phyloP scores from a whole-genome alignment of 2,329 filamentous ascomycete species.

The Penicillium sp. region DNA sequence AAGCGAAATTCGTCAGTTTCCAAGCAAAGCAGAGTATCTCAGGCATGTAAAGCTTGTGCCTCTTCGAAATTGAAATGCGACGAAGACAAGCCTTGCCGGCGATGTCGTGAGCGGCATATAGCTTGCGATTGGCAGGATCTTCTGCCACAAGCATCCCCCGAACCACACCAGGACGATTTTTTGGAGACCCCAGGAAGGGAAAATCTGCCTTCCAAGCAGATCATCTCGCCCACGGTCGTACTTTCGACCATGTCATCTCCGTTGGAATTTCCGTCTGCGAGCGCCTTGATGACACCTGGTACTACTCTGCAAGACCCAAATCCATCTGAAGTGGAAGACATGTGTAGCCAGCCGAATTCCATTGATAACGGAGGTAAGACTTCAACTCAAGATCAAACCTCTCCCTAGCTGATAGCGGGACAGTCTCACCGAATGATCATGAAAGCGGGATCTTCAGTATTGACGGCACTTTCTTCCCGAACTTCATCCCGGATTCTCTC shows the following conservation, averaged over 20 bases:
- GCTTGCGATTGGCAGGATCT: slow-evolving; percentile 40
- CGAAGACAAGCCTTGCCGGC: slow-evolving; percentile 55
- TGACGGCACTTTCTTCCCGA: slow-evolving; percentile 32
- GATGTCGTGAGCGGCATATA: slow-evolving; percentile 53
- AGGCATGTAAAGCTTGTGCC: slow-evolving; percentile 56
- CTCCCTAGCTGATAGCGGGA: slow-evolving; percentile 1
- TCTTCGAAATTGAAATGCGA: slow-evolving; percentile 56
- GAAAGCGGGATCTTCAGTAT: slow-evolving; percentile 32
- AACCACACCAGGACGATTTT: slow-evolving; percentile 11
- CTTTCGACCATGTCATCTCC: slow-evolving; percentile 20
- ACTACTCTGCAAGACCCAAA: slow-evolving; percentile 8
- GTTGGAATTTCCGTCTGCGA: slow-evolving; percentile 7
- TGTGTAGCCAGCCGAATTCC: slow-evolving; percentile 11
- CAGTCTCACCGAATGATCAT: slow-evolving; percentile 27
- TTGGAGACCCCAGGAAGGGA: background rate
- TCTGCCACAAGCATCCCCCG: slow-evolving; percentile 20
- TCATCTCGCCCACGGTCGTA: background rate
- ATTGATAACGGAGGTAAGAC: slow-evolving; percentile 19
- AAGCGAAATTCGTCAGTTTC: slow-evolving; percentile 20
- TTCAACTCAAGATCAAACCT: background rate
- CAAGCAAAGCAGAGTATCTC: slow-evolving; percentile 43
- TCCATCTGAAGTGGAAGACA: slow-evolving; percentile 13
- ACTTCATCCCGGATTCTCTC: slow-evolving; percentile 31
- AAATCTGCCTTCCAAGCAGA: background rate
- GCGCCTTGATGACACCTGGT: slow-evolving; percentile 10